These are phyloP conservation scores for Ustilago tritici DNA, from an alignment of 1,284 basidiomycete species.

Conservation along the genomic window DNA sequence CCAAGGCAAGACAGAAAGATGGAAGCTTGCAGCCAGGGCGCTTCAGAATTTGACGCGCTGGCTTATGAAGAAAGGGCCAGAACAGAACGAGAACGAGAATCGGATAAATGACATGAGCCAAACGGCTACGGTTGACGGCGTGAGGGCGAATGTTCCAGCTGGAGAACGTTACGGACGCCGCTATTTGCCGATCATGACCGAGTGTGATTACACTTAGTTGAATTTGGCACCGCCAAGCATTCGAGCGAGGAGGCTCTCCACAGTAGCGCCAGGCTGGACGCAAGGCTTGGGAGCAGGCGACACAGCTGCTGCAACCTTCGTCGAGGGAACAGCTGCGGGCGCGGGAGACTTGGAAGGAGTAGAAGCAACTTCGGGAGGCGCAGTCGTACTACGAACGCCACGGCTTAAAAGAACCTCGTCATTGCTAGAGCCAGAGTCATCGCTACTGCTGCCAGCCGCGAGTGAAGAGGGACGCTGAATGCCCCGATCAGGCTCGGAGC, in stretches of 20 bases:
- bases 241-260: conserved; percentile 56
- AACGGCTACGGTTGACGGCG: background rate
- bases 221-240: conserved; percentile 53
- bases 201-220: conserved; percentile 2
- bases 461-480: conserved; percentile 32
- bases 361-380: conserved; percentile 42
- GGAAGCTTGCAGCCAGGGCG: conserved; percentile 45
- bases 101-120: background rate
- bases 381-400: conserved; percentile 47
- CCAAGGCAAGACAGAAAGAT: background rate
- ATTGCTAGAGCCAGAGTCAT: conserved; percentile 40
- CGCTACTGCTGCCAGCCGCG: conserved; percentile 40
- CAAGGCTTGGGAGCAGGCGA: conserved; percentile 34
- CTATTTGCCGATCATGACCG: background rate
- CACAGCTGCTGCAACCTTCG: conserved; percentile 18
- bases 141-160: background rate
- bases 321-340: conserved; percentile 19
- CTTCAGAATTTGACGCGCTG: conserved; percentile 59
- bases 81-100: background rate
- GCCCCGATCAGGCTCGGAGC: conserved; percentile 30
- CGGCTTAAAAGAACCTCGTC: conserved; percentile 41
- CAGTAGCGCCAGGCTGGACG: conserved; percentile 49
- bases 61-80: conserved; percentile 10
- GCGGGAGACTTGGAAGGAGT: conserved; percentile 38
- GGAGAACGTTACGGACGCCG: background rate